Evolutionary conservation across 2,329 filamentous ascomycete genomes (phyloP), one percentile per base, ranked within the genome.

Genomic region (Colletotrichum camelliae): DNA sequence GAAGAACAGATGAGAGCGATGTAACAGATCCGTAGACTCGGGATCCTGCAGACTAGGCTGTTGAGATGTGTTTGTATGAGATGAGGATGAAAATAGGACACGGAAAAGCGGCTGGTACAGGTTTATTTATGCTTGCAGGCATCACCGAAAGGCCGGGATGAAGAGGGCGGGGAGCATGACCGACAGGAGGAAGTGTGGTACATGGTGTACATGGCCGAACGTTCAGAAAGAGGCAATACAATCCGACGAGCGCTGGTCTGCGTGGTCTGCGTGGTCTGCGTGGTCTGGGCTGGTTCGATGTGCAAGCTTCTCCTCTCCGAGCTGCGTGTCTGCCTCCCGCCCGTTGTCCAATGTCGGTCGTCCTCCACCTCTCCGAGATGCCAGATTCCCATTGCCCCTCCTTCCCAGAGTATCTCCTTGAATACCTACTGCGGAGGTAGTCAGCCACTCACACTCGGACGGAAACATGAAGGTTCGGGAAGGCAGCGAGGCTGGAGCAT

Each of bases 351-450:
- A 21, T 66, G 64, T 37, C 27, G 24, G 31, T 58, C 31, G 27
- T 58, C 64, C 67, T 76, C 76, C 76, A 77, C 76, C 60, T 76
- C 64, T 57, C 76, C 76, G 76, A 77, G 66, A 74, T 74, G 55
- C 76, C 69, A 67, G 21, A 60, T 37, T 67, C 35, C 65, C 70
- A 67, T 60, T 31, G 72, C 72, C 74, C 74, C 74, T 75, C 72
- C 71, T 76, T 70, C 68, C 74, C 74, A 76, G 48, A 69, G 57
- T 76, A 74, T 76, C 74, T 74, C 74, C 74, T 76, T 21, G 70
- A 15, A 64, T 58, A 5, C 24, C 24, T 27, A 27, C 24, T 27
- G 24, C 24, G 24, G 24, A 27, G 24, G 24, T 27, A 73, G 37
- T 65, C 27, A 65, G 57, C 43, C 43, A 52, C 43, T 52, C 43